Conservation (phyloP, 2,329 filamentous ascomycete genomes). For the Simplicillium sp. region DNA sequence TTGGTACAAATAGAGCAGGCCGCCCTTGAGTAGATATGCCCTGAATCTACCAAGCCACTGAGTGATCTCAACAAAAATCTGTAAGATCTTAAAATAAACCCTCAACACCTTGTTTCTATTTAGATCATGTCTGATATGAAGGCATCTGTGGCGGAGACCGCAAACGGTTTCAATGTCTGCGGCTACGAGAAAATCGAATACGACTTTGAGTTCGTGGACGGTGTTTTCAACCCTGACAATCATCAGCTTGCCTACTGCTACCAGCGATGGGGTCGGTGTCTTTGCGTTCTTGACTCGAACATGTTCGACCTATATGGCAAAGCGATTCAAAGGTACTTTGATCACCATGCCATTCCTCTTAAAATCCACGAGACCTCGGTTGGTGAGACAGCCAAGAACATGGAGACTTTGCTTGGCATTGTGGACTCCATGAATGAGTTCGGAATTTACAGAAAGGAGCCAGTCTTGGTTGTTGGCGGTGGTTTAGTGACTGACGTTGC, state of each 20-base stretch:
- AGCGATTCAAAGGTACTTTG: constrained; percentile 58
- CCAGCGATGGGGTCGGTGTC: constrained; percentile 51
- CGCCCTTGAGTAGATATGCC: too few relatives aligned
- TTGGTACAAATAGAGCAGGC: too few relatives aligned
- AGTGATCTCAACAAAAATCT: too few relatives aligned
- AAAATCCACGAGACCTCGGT: constrained; percentile 65
- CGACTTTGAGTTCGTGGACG: constrained; percentile 65
- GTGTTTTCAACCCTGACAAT: constrained; percentile 53
- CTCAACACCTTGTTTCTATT: not conserved
- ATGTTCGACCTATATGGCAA: constrained; percentile 60
- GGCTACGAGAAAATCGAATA: constrained; percentile 71
- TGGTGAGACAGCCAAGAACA: constrained; percentile 66
- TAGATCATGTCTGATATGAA: constrained; percentile 58
- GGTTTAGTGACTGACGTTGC: constrained; percentile 66
- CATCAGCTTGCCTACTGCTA: constrained; percentile 56
- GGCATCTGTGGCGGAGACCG: constrained; percentile 54
- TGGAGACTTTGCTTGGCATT: constrained; percentile 59
- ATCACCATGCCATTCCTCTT: constrained; percentile 51
- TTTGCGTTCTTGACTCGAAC: constrained; percentile 63
- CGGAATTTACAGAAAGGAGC: constrained; percentile 60
- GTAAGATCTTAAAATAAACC: not conserved
- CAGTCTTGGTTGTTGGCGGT: constrained; percentile 57
- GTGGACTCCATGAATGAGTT: constrained; percentile 68
- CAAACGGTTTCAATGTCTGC: constrained; percentile 58
- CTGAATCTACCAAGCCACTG: too few relatives aligned